Evolutionary conservation across 441 rosid species (phyloP).

Genomic region (Pelargonium australe): DNA sequence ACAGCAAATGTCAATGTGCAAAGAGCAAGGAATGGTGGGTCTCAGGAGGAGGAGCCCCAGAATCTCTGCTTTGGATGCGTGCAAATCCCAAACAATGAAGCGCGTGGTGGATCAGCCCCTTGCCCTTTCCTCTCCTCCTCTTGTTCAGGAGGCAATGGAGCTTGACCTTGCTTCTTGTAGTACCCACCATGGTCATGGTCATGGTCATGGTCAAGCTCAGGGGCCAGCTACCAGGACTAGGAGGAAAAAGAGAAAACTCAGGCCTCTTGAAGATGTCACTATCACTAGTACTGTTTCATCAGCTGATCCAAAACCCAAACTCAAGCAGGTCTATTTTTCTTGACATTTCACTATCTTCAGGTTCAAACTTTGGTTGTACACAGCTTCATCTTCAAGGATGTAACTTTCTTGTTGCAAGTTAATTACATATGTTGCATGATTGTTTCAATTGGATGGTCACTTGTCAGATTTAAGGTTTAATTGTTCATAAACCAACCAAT

Average conservation of each 20-base stretch:
- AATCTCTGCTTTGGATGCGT: constrained; percentile 33
- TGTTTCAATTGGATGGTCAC: too few relatives aligned
- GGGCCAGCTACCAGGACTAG: constrained; percentile 36
- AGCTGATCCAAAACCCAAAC: constrained; percentile 9
- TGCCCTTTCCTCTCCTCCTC: neutral
- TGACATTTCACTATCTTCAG: too few relatives aligned
- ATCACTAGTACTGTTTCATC: constrained; percentile 15
- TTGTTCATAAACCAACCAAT: too few relatives aligned
- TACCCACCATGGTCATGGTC: neutral
- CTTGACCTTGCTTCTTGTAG: neutral
- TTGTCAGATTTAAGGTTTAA: too few relatives aligned
- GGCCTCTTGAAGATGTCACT: constrained; percentile 36
- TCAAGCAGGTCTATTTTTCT: constrained; percentile 18
- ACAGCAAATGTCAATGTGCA: constrained; percentile 31
- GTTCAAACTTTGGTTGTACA: too few relatives aligned
- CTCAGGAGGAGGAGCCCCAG: constrained; percentile 40
- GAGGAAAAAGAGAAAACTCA: constrained; percentile 41
- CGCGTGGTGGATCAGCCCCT: constrained; percentile 7
- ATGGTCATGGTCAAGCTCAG: neutral
- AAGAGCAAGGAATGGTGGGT: constrained; percentile 26
- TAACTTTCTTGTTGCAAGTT: neutral
- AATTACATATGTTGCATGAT: neutral
- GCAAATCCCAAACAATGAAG: constrained; percentile 29
- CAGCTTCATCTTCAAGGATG: neutral
- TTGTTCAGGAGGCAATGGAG: constrained; percentile 6